Base-by-base conservation (phyloP, 2,329 filamentous ascomycete genomes). In the Fusarium sp. region DNA sequence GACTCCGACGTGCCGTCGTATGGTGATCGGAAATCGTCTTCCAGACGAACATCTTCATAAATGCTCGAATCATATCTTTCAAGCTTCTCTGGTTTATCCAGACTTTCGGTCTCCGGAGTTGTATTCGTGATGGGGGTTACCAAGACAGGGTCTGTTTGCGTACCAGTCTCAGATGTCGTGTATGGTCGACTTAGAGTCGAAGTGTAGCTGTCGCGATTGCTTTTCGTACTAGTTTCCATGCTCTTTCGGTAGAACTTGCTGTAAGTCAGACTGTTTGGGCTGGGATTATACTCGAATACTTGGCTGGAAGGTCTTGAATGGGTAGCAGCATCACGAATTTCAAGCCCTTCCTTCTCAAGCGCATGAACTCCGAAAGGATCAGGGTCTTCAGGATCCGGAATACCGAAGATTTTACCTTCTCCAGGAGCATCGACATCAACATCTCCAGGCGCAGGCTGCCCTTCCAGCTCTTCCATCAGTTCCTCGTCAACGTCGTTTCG, bases 341-440 rank as follows among this genome's bases (percentile, higher is more conserved):
- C 78, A 3, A 81, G 60, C 0, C 80, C 80, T 50, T 81, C 73
- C 38, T 73, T 77, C 54, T 81, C 76, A 7, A 81, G 69, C 1
- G 79, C 80, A 2, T 73, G 58, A 3, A 81, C 79, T 2, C 80
- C 80, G 40, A 76, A 81, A 0, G 80, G 80, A 62, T 81, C 80
- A 1, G 80, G 78, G 38, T 81, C 80, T 15, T 77, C 73, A 4
- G 73, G 75, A 9, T 79, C 76, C 0, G 80, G 80, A n/a, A 81
- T 74, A 14, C 80, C 79, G 51, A 81, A 81, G 1, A 78, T 33
- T n/a, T 61, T 72, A 3, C 52, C 72, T 4, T 71, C 65, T 0
- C 53, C 48, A 0, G 78, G 77, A 0, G 75, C 72, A 3, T 78
- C 77, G 3, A 81, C 56, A 3, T 74, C 49, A 28, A 81, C 71